These are phyloP conservation scores for Saprolegnia parasitica DNA, from an alignment of 352 stramenopile genomes.

Conservation along the genomic window DNA sequence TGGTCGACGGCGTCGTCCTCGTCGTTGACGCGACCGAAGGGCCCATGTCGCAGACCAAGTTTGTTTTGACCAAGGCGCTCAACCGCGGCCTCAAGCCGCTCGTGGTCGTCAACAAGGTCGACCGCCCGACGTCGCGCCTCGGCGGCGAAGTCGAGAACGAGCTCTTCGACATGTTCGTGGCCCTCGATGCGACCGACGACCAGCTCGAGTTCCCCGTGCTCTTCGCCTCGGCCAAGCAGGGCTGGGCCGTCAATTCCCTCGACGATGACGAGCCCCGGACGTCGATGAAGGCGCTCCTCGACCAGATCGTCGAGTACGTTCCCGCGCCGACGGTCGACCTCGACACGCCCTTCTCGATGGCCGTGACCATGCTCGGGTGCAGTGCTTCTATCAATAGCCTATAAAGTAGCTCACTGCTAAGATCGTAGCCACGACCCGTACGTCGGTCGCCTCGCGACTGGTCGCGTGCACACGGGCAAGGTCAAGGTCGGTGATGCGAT, in stretches of 20 bases:
- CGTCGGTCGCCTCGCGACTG: conserved; percentile 96
- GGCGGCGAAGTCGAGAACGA: conserved; percentile 95
- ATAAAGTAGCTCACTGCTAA: no score
- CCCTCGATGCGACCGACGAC: conserved; percentile 89
- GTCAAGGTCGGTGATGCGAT: conserved; percentile 87
- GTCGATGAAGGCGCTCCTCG: conserved; percentile 95
- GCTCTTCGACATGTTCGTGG: conserved; percentile 96
- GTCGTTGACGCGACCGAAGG: conserved; percentile 97
- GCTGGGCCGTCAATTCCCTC: conserved; percentile 92
- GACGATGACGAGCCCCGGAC: conserved; percentile 60
- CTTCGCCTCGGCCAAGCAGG: conserved; percentile 94
- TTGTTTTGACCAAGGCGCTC: conserved; percentile 96
- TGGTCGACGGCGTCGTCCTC: conserved; percentile 96
- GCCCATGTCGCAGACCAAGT: conserved; percentile 98
- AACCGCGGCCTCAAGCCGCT: conserved; percentile 89
- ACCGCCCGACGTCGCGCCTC: conserved; percentile 86
- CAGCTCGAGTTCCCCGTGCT: conserved; percentile 97
- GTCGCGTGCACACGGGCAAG: conserved; percentile 91
- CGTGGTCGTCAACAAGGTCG: conserved; percentile 99
- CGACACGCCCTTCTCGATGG: conserved; percentile 88
- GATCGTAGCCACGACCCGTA: conserved; percentile 94
- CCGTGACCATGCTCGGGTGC: conserved; percentile 93
- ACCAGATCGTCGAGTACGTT: conserved; percentile 94
- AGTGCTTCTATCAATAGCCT: no score
- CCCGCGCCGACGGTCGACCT: conserved; percentile 81